Evolutionary conservation across 495 filamentous ascomycete species (phyloP).

Genomic region (Aspergillus ellipticus): DNA sequence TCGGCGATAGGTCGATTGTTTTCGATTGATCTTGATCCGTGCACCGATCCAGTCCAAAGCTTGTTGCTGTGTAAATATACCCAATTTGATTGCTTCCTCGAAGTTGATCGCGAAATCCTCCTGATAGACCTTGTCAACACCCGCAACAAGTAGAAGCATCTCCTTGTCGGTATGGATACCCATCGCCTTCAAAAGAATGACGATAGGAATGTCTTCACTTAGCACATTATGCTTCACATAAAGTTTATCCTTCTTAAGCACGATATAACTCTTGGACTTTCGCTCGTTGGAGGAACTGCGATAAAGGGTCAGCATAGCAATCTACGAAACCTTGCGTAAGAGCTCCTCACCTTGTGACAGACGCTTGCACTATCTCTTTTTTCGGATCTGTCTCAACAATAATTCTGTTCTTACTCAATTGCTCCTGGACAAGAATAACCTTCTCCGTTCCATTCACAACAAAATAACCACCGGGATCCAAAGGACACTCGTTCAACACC

Average conservation of each 20-base stretch:
- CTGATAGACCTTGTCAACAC: conserved; percentile 79
- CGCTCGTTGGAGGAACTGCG: conserved; percentile 89
- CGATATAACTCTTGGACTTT: conserved; percentile 94
- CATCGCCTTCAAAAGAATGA: conserved; percentile 87
- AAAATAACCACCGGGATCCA: conserved; percentile 97
- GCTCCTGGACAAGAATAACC: conserved; percentile 96
- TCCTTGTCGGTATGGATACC: conserved; percentile 92
- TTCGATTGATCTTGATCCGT: conserved; percentile 78
- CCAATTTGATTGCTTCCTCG: conserved; percentile 77
- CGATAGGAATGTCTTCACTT: conserved; percentile 86
- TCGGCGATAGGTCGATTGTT: conserved; percentile 51
- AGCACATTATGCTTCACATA: conserved; percentile 90
- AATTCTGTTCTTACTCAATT: conserved; percentile 96
- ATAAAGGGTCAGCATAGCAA: conserved; percentile 1
- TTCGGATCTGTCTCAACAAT: conserved; percentile 91
- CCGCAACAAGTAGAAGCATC: conserved; percentile 82
- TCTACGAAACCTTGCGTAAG: background rate
- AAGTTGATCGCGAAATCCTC: conserved; percentile 94
- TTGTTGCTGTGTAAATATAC: conserved; percentile 87
- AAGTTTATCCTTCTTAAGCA: conserved; percentile 86
- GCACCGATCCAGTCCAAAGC: conserved; percentile 86
- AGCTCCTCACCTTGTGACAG: conserved; percentile 66
- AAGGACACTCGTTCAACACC: conserved; percentile 82
- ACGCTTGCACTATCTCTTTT: conserved; percentile 89
- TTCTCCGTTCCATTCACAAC: conserved; percentile 97